Conservation (phyloP, 805 yeast genomes). For the Schwanniomyces polymorphus region DNA sequence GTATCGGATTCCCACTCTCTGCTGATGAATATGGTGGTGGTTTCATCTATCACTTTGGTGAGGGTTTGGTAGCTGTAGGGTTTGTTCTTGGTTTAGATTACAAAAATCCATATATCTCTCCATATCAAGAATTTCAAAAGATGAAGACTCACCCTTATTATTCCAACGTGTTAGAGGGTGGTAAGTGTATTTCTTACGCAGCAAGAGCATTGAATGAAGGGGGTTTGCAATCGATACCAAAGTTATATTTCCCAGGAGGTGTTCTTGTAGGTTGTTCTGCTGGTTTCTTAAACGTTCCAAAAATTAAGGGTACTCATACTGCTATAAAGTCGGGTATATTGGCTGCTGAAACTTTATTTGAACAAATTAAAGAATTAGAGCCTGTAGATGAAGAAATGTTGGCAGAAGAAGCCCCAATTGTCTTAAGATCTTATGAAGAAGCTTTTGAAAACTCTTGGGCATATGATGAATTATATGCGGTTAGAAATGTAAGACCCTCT, state of each 20-base stretch:
- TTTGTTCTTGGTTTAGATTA: constrained; percentile 95
- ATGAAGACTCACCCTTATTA: constrained; percentile 93
- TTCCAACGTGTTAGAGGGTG: constrained; percentile 71
- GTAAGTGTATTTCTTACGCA: constrained; percentile 90
- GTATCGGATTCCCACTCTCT: constrained; percentile 84
- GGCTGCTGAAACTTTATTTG: constrained; percentile 84
- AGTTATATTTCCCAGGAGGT: constrained; percentile 93
- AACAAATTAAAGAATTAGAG: constrained; percentile 41
- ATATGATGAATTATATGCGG: constrained; percentile 74
- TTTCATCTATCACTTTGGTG: constrained; percentile 95
- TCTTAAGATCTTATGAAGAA: constrained; percentile 59
- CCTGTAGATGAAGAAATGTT: constrained; percentile 43
- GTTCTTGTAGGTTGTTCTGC: constrained; percentile 93
- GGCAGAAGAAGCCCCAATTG: constrained; percentile 36
- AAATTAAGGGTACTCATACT: constrained; percentile 96
- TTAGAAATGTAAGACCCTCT: constrained; percentile 91
- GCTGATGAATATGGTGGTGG: constrained; percentile 91
- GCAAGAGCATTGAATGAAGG: constrained; percentile 98
- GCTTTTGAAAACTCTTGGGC: constrained; percentile 81
- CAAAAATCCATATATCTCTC: constrained; percentile 91
- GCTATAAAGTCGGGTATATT: constrained; percentile 95
- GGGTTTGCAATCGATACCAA: constrained; percentile 91
- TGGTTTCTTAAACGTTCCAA: constrained; percentile 96
- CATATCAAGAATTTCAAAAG: constrained; percentile 92
- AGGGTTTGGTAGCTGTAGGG: constrained; percentile 87